Evolutionary conservation across 441 rosid species (phyloP).

Genomic region (Adansonia rubrostipa): DNA sequence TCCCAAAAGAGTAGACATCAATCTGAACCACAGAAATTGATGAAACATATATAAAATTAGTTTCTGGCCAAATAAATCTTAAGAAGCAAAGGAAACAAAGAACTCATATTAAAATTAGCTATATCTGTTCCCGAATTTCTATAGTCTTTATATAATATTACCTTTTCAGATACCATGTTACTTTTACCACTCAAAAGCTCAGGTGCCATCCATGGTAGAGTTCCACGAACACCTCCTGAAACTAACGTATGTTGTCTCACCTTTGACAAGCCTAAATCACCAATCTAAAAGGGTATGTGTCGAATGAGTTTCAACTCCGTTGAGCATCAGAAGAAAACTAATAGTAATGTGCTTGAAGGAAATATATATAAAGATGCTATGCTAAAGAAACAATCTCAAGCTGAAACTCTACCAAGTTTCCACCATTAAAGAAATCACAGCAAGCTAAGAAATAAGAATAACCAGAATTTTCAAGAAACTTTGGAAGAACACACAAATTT

Average conservation of each 20-base stretch:
- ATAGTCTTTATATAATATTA: conserved; percentile 27
- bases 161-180: conserved; percentile 98
- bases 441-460: conserved; percentile 20
- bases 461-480: conserved; percentile 25
- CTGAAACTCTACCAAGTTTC: conserved; percentile 16
- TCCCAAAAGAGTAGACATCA: conserved; percentile 97
- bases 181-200: conserved; percentile 98
- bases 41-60: conserved; percentile 10
- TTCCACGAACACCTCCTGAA: conserved; percentile 99
- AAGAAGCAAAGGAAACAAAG: not conserved
- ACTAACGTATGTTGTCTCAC: conserved; percentile 95
- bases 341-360: not conserved
- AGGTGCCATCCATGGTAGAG: conserved; percentile 99
- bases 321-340: conserved; percentile 2
- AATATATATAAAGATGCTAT: not conserved
- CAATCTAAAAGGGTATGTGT: conserved; percentile 58
- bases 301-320: conserved; percentile 29
- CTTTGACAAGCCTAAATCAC: conserved; percentile 96
- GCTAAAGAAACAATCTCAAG: conserved; percentile 18
- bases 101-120: not conserved
- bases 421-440: conserved; percentile 11
- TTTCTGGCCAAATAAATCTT: not conserved
- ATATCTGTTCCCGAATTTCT: not conserved
- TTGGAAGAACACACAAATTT: conserved; percentile 12
- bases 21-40: conserved; percentile 52